Conservation (phyloP, 2,329 filamentous ascomycete species). For the Penicillium sp. region DNA sequence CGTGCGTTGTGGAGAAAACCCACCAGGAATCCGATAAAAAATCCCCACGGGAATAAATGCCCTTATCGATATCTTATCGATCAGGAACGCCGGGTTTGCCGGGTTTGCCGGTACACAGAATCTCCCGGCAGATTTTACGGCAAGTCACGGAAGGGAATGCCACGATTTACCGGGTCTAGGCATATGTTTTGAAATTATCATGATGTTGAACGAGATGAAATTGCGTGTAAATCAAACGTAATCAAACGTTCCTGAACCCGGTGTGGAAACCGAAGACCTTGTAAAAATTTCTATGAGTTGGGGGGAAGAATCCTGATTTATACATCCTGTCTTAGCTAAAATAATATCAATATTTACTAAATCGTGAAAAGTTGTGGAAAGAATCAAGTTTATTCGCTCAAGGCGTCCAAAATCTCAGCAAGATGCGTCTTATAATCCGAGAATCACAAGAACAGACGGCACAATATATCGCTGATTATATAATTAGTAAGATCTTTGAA, state of each 20-base stretch:
- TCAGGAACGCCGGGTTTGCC: not conserved
- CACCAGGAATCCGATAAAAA: not conserved
- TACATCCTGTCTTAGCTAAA: not conserved
- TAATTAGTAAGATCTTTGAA: constrained; percentile 7
- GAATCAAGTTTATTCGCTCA: constrained; percentile 24
- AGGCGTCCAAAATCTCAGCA: constrained; percentile 18
- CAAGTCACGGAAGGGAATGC: not conserved
- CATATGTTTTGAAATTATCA: not conserved
- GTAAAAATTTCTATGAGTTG: not conserved
- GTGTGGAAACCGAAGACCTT: not conserved
- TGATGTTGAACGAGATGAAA: not conserved
- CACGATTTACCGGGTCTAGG: not conserved
- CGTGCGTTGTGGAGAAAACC: not conserved
- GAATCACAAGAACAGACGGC: constrained; percentile 1
- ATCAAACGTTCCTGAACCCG: not conserved
- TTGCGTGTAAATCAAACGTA: not conserved
- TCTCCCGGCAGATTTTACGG: too few relatives aligned
- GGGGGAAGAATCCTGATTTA: not conserved
- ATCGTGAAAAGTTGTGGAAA: not conserved
- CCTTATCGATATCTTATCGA: not conserved
- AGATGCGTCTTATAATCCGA: constrained; percentile 15
- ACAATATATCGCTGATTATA: constrained; percentile 12
- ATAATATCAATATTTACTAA: not conserved
- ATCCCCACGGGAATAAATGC: not conserved
- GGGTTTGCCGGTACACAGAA: not conserved